Percentiles rank a stretch among this genome's conserved stretches.
Conservation (phyloP, 306 rosid species). For the Trichosanthes truncata region DNA sequence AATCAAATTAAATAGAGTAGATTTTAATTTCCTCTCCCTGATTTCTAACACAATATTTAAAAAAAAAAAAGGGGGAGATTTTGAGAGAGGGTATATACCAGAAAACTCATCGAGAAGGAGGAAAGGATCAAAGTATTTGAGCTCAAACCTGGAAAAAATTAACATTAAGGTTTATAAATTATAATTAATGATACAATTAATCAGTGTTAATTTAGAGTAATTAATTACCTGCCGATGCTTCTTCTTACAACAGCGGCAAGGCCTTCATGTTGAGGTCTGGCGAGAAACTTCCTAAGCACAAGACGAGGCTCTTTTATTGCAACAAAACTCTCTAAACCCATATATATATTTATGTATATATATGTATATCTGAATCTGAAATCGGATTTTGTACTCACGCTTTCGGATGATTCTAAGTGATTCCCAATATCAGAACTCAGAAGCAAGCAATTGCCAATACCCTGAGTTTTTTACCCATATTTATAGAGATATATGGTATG, state of each 20-base stretch:
- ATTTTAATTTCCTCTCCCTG: neutral
- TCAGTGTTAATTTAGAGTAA: too few relatives aligned
- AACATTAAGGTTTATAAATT: too few relatives aligned
- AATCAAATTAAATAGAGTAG: too few relatives aligned
- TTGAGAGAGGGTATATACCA: conserved; percentile 27
- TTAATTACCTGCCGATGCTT: conserved; percentile 75
- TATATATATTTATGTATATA: too few relatives aligned
- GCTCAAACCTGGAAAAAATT: conserved; percentile 60
- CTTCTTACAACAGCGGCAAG: conserved; percentile 86
- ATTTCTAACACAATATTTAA: neutral
- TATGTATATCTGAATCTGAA: too few relatives aligned
- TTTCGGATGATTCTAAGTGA: too few relatives aligned
- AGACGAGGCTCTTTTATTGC: conserved; percentile 39
- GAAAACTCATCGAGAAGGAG: conserved; percentile 87
- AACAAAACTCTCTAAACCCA: neutral
- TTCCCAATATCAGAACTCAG: too few relatives aligned
- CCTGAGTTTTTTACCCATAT: neutral
- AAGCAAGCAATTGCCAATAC: too few relatives aligned
- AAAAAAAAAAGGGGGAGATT: too few relatives aligned
- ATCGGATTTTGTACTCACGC: too few relatives aligned
- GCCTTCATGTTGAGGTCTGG: conserved; percentile 86
- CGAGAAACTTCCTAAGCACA: conserved; percentile 64
- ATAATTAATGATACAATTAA: too few relatives aligned
- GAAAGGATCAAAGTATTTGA: conserved; percentile 86
- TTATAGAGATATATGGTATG: neutral